Evolutionary conservation across 2,329 filamentous ascomycete species (phyloP).

Genomic region (Sporothrix variecibatus): DNA sequence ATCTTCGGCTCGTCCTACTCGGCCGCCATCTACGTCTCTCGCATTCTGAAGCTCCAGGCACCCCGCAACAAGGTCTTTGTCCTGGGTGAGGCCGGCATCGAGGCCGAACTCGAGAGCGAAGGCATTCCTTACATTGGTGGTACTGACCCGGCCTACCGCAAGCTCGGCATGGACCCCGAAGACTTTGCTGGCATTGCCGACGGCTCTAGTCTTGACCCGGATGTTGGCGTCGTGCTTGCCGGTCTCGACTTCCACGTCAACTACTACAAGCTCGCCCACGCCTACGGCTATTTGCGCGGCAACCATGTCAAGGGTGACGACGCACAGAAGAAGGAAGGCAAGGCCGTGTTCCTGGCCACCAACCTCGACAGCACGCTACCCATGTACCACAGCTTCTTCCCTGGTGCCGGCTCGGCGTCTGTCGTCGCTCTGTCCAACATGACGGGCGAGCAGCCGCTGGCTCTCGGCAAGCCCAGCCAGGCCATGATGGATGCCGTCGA

Average conservation of each 20-base stretch:
- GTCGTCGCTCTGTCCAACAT: conserved; percentile 77
- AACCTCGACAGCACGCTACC: conserved; percentile 92
- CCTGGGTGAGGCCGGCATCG: conserved; percentile 86
- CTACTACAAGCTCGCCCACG: conserved; percentile 86
- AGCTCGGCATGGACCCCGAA: conserved; percentile 70
- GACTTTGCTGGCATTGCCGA: conserved; percentile 81
- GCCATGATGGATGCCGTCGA: conserved; percentile 99
- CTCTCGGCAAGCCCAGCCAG: conserved; percentile 91
- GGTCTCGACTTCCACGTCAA: conserved; percentile 94
- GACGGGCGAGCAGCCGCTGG: conserved; percentile 67
- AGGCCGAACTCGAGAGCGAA: conserved; percentile 81
- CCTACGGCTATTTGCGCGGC: conserved; percentile 79
- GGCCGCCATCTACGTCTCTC: conserved; percentile 90
- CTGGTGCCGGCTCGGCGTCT: conserved; percentile 78
- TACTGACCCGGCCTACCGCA: conserved; percentile 74
- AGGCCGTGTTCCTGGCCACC: conserved; percentile 86
- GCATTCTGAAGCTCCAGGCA: conserved; percentile 77
- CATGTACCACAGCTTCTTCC: conserved; percentile 78
- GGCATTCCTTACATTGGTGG: conserved; percentile 80
- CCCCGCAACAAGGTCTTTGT: conserved; percentile 93
- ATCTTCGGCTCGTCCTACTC: conserved; percentile 97
- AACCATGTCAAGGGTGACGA: conserved; percentile 64
- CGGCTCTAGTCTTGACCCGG: conserved; percentile 74
- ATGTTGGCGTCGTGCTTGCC: conserved; percentile 85
- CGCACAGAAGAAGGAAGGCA: conserved; percentile 74